Conservation (phyloP, 2,329 filamentous ascomycete genomes). For the Penicillium sp. region DNA sequence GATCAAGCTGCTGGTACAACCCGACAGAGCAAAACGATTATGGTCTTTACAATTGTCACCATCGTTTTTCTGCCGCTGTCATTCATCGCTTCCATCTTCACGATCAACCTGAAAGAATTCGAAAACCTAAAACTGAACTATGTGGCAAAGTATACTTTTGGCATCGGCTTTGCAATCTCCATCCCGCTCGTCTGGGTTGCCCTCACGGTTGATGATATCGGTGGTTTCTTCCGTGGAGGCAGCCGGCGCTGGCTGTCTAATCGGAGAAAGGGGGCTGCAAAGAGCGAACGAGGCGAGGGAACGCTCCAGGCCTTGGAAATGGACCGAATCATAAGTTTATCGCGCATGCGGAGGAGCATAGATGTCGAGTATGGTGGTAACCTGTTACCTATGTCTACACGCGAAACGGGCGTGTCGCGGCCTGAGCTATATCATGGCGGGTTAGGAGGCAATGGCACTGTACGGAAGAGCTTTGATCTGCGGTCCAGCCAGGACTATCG, state of each 20-base stretch:
- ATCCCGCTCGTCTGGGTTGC: slow-evolving; percentile 50
- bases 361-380: slow-evolving; percentile 27
- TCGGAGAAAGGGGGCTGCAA: slow-evolving; percentile 3
- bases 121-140: slow-evolving; percentile 46
- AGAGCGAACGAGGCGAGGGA: slow-evolving; percentile 1
- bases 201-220: slow-evolving; percentile 45
- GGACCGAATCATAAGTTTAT: slow-evolving; percentile 27
- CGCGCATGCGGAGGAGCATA: slow-evolving; percentile 23
- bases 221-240: slow-evolving; percentile 29
- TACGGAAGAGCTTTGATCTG: slow-evolving; percentile 20
- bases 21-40: slow-evolving; percentile 54
- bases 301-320: slow-evolving; percentile 22
- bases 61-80: slow-evolving; percentile 56
- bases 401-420: slow-evolving; percentile 17
- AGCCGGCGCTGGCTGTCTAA: slow-evolving; percentile 27
- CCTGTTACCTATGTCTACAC: slow-evolving; percentile 28
- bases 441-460: slow-evolving; percentile 6
- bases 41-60: slow-evolving; percentile 59
- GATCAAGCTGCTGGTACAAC: slow-evolving; percentile 61
- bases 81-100: slow-evolving; percentile 56
- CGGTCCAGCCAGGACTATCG: slow-evolving; percentile 18
- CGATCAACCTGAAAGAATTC: slow-evolving; percentile 53
- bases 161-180: slow-evolving; percentile 53
- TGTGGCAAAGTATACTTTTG: slow-evolving; percentile 55
- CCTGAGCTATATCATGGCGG: slow-evolving; percentile 13